Evolutionary conservation across 805 yeast genomes (phyloP).

Genomic region (Clavispora asparagi): DNA sequence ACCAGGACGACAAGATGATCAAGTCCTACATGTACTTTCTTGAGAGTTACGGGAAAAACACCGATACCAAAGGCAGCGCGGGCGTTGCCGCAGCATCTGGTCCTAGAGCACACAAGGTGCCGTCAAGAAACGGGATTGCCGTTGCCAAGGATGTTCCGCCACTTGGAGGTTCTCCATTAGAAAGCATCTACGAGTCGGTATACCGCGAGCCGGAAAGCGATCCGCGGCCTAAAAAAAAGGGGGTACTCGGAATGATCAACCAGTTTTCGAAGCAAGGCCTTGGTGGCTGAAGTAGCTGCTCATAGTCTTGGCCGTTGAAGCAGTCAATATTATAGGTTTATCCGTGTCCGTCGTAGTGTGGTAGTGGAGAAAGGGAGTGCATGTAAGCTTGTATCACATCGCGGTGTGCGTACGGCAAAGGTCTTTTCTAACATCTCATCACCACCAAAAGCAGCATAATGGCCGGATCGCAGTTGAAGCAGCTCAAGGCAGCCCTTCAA

Average conservation of each 20-base stretch:
- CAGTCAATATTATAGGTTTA: no score
- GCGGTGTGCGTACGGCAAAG: conserved; percentile 1
- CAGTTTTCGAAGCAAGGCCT: conserved; percentile 62
- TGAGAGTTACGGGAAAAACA: conserved; percentile 60
- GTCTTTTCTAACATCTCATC: conserved; percentile 2
- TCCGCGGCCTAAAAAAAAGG: conserved; percentile 32
- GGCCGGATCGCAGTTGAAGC: conserved; percentile 88
- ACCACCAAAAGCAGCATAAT: conserved; percentile 23
- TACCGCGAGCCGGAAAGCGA: conserved; percentile 27
- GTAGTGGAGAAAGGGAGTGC: not conserved
- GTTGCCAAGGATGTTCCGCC: not conserved
- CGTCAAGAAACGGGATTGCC: not conserved
- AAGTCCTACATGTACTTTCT: conserved; percentile 83
- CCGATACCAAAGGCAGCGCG: not conserved
- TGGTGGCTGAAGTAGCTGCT: conserved; percentile 12
- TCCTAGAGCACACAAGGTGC: not conserved
- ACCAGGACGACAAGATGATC: conserved; percentile 82
- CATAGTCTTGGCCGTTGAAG: no score
- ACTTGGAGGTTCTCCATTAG: not conserved
- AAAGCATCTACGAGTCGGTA: conserved; percentile 20
- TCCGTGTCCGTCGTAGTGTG: not conserved
- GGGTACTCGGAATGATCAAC: conserved; percentile 76
- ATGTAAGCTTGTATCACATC: not conserved
- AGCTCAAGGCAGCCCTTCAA: conserved; percentile 70
- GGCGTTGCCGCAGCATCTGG: not conserved